Base-by-base conservation (phyloP, 2,329 filamentous ascomycete genomes). In the Penicillium sp. region DNA sequence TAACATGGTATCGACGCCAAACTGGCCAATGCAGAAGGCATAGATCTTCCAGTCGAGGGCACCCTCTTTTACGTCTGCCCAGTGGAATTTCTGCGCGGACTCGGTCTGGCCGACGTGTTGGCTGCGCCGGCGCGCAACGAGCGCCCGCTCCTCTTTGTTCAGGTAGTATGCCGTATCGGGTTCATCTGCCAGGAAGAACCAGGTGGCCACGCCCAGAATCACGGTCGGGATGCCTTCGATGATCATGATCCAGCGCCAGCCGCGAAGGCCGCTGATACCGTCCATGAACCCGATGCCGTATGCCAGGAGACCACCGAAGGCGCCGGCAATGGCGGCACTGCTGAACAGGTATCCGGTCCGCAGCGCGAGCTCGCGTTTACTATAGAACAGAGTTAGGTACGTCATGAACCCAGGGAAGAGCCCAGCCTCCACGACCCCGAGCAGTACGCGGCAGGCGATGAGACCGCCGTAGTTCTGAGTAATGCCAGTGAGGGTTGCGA, bases 1-100 rank as follows among this genome's bases (percentile, higher is more conserved):
- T 0, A 90, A 72, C 79, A 89, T 85, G 1, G 82, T 86, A 55
- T 88, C 84, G 11, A 77, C 75, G 4, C 84, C 83, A 57, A 89
- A 89, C 59, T 87, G 83, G 4, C 73, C 83, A 25, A 80, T 62
- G 48, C 76, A 82, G 59, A 88, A 88, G 1, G 75, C 67, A 74
- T 81, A 87, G 16, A 87, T 78, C 59, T 85, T 88, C 84, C 84
- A 88, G 63, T 91, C 86, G 48, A 71, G 75, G 44, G 86, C 79
- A 0, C 81, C 84, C 39, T 77, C 77, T 48, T 74, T 68, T 56
- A 87, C 83, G 54, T 90, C 86, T 7, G 66, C 60, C 65, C 76
- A 79, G 49, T 79, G 73, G 49, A 81, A 78, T 18, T 74, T 64
- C 26, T 78, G 69, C 0, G 74, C 73, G 2, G 69, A 71, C 16